Percentiles rank a stretch among this genome's conserved stretches.
phyloP scores from a whole-genome alignment of 306 rosid species.

The Vigna hirtella region DNA sequence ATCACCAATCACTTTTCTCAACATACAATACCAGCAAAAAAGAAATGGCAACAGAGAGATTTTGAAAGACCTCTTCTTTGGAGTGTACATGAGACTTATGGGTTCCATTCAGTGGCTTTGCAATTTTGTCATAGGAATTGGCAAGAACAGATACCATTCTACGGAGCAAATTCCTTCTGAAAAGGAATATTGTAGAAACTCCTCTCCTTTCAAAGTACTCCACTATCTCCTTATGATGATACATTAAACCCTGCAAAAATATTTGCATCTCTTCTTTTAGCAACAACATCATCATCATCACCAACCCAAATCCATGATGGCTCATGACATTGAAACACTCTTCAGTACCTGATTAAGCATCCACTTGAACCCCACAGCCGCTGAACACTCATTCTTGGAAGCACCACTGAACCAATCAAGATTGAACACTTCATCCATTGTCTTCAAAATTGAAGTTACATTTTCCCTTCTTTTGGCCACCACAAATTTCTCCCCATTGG shows the following conservation, averaged over 20 bases:
- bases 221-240: conserved; percentile 56
- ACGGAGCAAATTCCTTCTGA: conserved; percentile 65
- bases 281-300: background rate
- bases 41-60: background rate
- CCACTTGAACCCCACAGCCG: conserved; percentile 90
- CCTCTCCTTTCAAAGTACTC: conserved; percentile 55
- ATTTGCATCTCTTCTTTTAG: background rate
- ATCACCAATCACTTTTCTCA: too few relatives aligned
- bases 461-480: conserved; percentile 65
- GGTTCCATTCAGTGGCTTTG: conserved; percentile 66
- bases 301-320: background rate
- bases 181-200: conserved; percentile 58
- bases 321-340: background rate
- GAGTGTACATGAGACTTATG: conserved; percentile 71
- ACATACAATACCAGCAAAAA: background rate
- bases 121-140: conserved; percentile 58
- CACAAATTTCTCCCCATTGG: conserved; percentile 83
- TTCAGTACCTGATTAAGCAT: conserved; percentile 81
- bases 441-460: conserved; percentile 66
- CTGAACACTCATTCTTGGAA: conserved; percentile 82
- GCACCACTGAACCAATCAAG: conserved; percentile 82
- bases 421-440: conserved; percentile 71
- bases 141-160: conserved; percentile 66
- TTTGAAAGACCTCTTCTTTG: conserved; percentile 45
- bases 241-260: conserved; percentile 59